A percentile compares a stretch with the other conserved stretches of the same genome.
phyloP scores from a whole-genome alignment of 495 filamentous ascomycete genomes.

The Podospora comata region DNA sequence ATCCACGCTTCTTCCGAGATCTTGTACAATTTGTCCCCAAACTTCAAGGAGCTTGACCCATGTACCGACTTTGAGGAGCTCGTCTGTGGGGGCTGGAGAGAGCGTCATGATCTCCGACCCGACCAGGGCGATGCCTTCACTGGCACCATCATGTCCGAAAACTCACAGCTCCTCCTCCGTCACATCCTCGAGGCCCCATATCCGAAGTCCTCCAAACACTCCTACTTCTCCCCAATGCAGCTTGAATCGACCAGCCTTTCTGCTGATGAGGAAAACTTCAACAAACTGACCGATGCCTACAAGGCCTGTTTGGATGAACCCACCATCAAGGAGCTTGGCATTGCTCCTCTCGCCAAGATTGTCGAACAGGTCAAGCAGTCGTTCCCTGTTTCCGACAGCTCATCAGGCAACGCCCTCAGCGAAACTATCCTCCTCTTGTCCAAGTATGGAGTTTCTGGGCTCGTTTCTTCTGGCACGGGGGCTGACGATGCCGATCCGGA shows the following conservation, averaged over 20 bases:
- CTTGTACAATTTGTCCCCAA: constrained; percentile 60
- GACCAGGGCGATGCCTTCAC: constrained; percentile 62
- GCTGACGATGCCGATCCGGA: constrained; percentile 62
- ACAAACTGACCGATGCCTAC: constrained; percentile 62
- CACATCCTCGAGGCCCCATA: constrained; percentile 63
- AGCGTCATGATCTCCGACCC: constrained; percentile 45
- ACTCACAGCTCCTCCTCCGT: constrained; percentile 56
- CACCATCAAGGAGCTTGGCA: constrained; percentile 51
- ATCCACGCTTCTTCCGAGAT: constrained; percentile 68
- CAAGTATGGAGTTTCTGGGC: constrained; percentile 46
- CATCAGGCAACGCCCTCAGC: constrained; percentile 11
- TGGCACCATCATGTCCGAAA: constrained; percentile 61
- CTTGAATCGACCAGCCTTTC: constrained; percentile 28
- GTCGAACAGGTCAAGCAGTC: constrained; percentile 18
- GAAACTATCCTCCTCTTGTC: constrained; percentile 45
- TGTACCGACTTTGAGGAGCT: constrained; percentile 66
- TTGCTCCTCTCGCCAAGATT: constrained; percentile 53
- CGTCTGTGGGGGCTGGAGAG: constrained; percentile 63
- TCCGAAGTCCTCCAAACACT: constrained; percentile 46
- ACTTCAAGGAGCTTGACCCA: constrained; percentile 55
- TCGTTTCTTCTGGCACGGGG: constrained; percentile 44
- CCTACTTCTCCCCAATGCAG: constrained; percentile 43
- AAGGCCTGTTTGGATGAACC: constrained; percentile 62
- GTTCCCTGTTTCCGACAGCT: neutral
- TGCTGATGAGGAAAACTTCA: constrained; percentile 59